Evolutionary conservation across 2,329 filamentous ascomycete species (phyloP).

Genomic region (Cryphonectria nitschkei): DNA sequence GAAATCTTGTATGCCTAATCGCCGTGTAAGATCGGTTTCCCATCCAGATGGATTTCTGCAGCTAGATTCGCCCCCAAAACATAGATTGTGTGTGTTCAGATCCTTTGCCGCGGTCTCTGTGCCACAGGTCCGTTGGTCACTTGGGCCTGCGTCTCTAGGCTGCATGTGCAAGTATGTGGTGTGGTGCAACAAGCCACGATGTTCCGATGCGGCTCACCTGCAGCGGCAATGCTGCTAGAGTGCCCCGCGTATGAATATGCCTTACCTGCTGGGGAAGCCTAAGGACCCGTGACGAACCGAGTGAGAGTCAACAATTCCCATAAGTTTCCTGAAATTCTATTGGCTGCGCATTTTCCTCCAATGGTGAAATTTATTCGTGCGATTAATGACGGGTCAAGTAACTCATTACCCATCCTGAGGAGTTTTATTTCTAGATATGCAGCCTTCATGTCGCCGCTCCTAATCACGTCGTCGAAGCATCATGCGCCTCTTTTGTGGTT

Average conservation of each 20-base stretch:
- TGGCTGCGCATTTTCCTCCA: constrained; percentile 3
- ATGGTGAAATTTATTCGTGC: background rate
- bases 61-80: constrained; percentile 1
- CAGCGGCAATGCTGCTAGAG: background rate
- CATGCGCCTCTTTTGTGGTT: background rate
- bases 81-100: background rate
- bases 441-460: background rate
- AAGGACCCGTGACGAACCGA: background rate
- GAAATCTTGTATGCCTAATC: constrained; percentile 1
- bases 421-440: background rate
- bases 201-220: background rate
- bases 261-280: background rate
- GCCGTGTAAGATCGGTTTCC: background rate
- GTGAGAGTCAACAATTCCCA: background rate
- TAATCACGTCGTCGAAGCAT: background rate
- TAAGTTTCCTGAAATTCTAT: background rate
- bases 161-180: background rate
- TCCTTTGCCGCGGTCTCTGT: background rate
- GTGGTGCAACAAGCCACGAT: background rate
- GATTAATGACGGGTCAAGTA: background rate
- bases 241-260: background rate
- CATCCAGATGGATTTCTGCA: constrained; percentile 6
- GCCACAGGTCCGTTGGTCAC: background rate
- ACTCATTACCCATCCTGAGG: background rate
- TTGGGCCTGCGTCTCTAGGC: background rate